Conservation (phyloP, 495 filamentous ascomycete genomes). For the Aspergillus homomorphus region DNA sequence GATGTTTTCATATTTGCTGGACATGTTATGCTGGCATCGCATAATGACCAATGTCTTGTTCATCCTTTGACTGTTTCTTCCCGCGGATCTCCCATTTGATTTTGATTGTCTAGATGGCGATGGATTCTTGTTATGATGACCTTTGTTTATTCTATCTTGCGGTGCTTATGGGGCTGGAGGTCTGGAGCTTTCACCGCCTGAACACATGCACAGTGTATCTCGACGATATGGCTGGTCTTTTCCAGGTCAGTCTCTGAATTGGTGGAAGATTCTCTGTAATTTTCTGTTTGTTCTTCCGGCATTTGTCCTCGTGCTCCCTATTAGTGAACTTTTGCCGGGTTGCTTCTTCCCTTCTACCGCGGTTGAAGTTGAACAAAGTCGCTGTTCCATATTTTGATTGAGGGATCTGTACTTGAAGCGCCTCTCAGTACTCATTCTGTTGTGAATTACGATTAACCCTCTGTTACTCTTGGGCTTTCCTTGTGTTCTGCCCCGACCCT, state of each 20-base stretch:
- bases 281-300: not conserved
- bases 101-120: constrained; percentile 25
- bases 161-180: constrained; percentile 5
- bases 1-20: constrained; percentile 33
- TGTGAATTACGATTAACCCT: too few relatives aligned
- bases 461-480: not conserved
- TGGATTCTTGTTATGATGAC: constrained; percentile 21
- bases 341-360: not conserved
- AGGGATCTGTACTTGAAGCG: not conserved
- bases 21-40: constrained; percentile 29
- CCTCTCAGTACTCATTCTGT: not conserved
- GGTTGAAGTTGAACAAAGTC: not conserved
- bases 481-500: not conserved
- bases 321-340: not conserved
- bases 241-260: not conserved
- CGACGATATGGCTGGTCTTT: not conserved
- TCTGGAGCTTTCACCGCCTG: constrained; percentile 1
- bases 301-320: constrained; percentile 1
- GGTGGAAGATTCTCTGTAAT: constrained; percentile 5
- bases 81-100: constrained; percentile 15
- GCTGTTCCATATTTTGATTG: not conserved
- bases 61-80: constrained; percentile 8
- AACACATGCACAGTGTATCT: constrained; percentile 17
- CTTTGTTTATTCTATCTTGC: constrained; percentile 10
- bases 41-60: constrained; percentile 18